phyloP scores from a whole-genome alignment of 305 asterid species.

The Caryopteris hybrid region DNA sequence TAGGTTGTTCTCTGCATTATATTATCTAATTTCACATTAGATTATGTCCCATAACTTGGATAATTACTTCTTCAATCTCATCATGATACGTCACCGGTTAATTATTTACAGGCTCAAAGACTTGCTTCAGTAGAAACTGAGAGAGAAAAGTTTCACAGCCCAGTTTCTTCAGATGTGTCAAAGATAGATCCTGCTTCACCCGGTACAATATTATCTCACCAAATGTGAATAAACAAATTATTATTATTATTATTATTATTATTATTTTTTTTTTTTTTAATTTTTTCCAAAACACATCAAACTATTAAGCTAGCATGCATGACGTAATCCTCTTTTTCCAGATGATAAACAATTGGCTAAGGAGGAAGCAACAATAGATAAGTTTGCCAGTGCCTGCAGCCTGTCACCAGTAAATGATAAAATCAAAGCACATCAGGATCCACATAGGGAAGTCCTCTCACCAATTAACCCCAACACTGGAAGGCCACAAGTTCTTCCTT shows the following conservation, averaged over 20 bases:
- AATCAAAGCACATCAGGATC: conserved; percentile 20
- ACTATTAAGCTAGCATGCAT: neutral
- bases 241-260: no score
- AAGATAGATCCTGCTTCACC: conserved; percentile 17
- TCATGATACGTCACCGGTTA: neutral
- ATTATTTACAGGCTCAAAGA: conserved; percentile 33
- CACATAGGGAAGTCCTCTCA: conserved; percentile 51
- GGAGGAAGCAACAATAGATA: conserved; percentile 13
- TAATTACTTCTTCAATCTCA: neutral
- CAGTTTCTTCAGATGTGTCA: conserved; percentile 20
- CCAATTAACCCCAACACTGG: conserved; percentile 52
- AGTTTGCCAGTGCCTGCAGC: neutral
- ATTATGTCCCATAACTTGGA: no score
- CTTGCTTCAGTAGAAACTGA: conserved; percentile 27
- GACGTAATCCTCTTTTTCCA: conserved; percentile 12
- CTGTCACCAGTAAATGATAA: conserved; percentile 29
- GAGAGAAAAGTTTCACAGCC: conserved; percentile 22
- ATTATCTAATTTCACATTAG: neutral
- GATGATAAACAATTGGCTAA: conserved; percentile 29
- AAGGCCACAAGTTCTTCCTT: conserved; percentile 15
- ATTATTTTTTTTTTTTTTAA: no score
- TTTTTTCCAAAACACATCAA: neutral
- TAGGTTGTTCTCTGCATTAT: neutral
- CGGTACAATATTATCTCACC: conserved; percentile 24
- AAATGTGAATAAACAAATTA: neutral